Percentiles rank a stretch among this genome's conserved stretches.
Evolutionary conservation across 257 asterid genomes (phyloP).

Genomic region (Linaria vulgaris): DNA sequence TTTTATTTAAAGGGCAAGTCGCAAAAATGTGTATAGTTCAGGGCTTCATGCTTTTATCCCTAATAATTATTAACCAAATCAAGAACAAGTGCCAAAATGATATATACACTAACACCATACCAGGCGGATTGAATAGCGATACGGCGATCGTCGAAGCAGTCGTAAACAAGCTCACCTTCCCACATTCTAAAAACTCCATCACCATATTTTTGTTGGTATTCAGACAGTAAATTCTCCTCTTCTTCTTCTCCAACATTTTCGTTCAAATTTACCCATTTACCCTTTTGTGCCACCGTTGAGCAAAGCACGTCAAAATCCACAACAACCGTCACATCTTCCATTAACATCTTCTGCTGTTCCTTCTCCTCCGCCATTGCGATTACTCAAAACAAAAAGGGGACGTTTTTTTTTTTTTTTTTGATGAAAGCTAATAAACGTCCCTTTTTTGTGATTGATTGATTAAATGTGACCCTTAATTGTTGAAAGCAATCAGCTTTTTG

Average conservation of each 20-base stretch:
- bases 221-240: conserved; percentile 25
- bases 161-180: conserved; percentile 87
- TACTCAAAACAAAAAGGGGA: conserved; percentile 35
- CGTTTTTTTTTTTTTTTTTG: conserved; percentile 14
- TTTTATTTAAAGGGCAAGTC: too few relatives aligned
- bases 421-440: conserved; percentile 25
- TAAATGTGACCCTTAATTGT: not conserved
- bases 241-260: conserved; percentile 25
- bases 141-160: conserved; percentile 68
- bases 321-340: conserved; percentile 57
- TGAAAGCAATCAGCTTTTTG: conserved; percentile 17
- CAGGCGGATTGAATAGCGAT: conserved; percentile 82
- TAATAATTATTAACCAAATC: not conserved
- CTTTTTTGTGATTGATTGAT: conserved; percentile 2
- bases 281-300: conserved; percentile 76
- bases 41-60: too few relatives aligned
- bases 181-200: conserved; percentile 86
- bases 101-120: conserved; percentile 30
- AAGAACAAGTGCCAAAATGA: not conserved
- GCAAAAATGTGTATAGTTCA: too few relatives aligned
- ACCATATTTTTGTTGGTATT: conserved; percentile 35
- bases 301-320: conserved; percentile 91
- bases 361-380: conserved; percentile 25
- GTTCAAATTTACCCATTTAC: conserved; percentile 63
- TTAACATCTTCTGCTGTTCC: conserved; percentile 50